phyloP scores from a whole-genome alignment of 2,329 filamentous ascomycete genomes.

The Pleomassaria siparia region DNA sequence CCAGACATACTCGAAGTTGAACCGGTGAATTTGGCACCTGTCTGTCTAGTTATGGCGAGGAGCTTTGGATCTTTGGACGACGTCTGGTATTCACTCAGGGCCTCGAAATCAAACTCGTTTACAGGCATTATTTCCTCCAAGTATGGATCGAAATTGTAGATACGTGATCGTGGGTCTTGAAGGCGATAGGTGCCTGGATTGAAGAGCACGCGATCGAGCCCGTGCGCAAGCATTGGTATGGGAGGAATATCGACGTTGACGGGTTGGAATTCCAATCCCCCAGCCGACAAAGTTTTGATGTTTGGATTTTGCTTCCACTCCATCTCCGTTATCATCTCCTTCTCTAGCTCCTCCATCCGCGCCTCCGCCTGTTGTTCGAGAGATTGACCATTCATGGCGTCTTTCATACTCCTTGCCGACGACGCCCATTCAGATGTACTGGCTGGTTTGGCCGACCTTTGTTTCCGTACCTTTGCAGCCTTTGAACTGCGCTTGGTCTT shows the following conservation, averaged over 20 bases:
- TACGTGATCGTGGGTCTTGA: conserved; percentile 81
- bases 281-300: conserved; percentile 21
- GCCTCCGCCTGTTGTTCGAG: conserved; percentile 1
- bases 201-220: conserved; percentile 88
- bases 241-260: conserved; percentile 51
- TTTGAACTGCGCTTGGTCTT: too few relatives aligned
- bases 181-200: conserved; percentile 86
- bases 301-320: conserved; percentile 7
- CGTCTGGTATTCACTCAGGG: conserved; percentile 83
- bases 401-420: conserved; percentile 19
- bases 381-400: conserved; percentile 20
- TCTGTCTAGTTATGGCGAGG: conserved; percentile 64
- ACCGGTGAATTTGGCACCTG: conserved; percentile 80
- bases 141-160: conserved; percentile 98
- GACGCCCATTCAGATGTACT: too few relatives aligned
- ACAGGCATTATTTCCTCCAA: conserved; percentile 91
- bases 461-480: neutral
- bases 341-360: conserved; percentile 7
- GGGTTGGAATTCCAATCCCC: conserved; percentile 39
- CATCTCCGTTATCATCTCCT: conserved; percentile 7
- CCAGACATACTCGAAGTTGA: conserved; percentile 97
- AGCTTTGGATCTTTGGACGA: conserved; percentile 81
- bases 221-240: conserved; percentile 68
- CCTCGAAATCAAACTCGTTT: conserved; percentile 86
- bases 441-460: too few relatives aligned